Base-by-base conservation (phyloP, 495 filamentous ascomycete species). In the Neurospora sp. region DNA sequence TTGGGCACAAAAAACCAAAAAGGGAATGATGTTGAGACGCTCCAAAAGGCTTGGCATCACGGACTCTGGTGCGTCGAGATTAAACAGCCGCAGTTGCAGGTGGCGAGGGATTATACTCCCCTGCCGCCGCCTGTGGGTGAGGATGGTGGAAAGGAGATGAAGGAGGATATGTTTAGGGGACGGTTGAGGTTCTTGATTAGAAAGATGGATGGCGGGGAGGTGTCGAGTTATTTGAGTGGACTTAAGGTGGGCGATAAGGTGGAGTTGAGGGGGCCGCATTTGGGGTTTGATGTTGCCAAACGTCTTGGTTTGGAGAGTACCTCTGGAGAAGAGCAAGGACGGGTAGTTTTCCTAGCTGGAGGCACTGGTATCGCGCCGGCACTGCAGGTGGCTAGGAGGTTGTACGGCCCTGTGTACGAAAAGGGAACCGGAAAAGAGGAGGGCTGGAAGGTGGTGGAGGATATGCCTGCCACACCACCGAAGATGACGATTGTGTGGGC, bases 351-450 rank as follows among this genome's bases (percentile, higher is more conserved):
- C 80, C 83, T 98, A 40, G 96, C 95, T 16, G 96, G 95, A 0
- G 96, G 96, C 0, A 99, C 96, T 7, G 96, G 95, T 0, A 96
- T 99, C 79, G 94, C 93, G 31, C 93, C 95, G 1, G 96, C 95
- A 40, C 79, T 98, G 76, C 95, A 98, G 82, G 87, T 90, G 35
- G 93, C 89, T 42, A 82, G 89, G 73, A 87, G 86, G 10, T 77
- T 96, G 5, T 80, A 90, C 5, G 78, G 71, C 76, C 41, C 79
- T 82, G 75, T 76, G 8, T 74, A 72, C 38, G 76, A 46, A 23
- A 69, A 39, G 78, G 37, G 70, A 76, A n/a, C 79, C 82, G 77
- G 73, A 86, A 49, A 71, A 0, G 11, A 60, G 49, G 20, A 60
- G 5, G 82, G 85, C 44, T 85, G 16, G 69, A 70, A 8, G 71